Conservation (phyloP, 75 land plant genomes). For the Pinus taeda region DNA sequence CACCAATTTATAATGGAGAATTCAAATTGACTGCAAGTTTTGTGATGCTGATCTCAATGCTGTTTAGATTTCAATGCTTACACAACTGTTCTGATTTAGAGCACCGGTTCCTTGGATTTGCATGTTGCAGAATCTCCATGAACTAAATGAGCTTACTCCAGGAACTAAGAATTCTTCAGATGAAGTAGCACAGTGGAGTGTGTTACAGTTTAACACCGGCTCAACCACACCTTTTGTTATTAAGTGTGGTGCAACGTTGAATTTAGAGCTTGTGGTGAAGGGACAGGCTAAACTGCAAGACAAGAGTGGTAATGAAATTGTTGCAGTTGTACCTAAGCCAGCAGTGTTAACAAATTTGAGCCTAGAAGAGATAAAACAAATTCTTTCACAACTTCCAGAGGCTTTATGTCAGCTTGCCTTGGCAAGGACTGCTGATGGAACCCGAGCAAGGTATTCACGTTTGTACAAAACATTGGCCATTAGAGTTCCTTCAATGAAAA, state of each 20-base stretch:
- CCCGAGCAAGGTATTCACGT: conserved; percentile 84
- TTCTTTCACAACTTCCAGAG: conserved; percentile 76
- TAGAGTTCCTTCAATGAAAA: conserved; percentile 77
- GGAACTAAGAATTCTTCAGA: conserved; percentile 26
- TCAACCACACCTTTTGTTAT: conserved; percentile 85
- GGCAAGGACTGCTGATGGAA: conserved; percentile 94
- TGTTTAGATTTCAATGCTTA: not conserved
- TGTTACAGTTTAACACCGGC: conserved; percentile 95
- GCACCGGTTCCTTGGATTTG: conserved; percentile 4
- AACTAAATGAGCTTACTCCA: conserved; percentile 22
- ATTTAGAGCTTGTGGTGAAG: conserved; percentile 84
- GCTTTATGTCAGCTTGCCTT: conserved; percentile 82
- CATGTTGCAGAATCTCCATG: conserved; percentile 37
- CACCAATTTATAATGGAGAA: not conserved
- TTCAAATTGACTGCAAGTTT: not conserved
- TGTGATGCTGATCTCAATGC: not conserved
- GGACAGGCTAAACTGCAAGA: conserved; percentile 87
- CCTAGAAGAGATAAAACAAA: conserved; percentile 79
- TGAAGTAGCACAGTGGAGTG: conserved; percentile 94
- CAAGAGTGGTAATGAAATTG: conserved; percentile 65
- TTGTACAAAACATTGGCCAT: conserved; percentile 87
- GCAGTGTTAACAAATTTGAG: conserved; percentile 62
- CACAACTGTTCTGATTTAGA: not conserved
- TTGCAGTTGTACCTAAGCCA: conserved; percentile 75
- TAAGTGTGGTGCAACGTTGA: conserved; percentile 93